Base-by-base conservation (phyloP, 2,329 filamentous ascomycete species). In the Macroventuria anomochaeta region DNA sequence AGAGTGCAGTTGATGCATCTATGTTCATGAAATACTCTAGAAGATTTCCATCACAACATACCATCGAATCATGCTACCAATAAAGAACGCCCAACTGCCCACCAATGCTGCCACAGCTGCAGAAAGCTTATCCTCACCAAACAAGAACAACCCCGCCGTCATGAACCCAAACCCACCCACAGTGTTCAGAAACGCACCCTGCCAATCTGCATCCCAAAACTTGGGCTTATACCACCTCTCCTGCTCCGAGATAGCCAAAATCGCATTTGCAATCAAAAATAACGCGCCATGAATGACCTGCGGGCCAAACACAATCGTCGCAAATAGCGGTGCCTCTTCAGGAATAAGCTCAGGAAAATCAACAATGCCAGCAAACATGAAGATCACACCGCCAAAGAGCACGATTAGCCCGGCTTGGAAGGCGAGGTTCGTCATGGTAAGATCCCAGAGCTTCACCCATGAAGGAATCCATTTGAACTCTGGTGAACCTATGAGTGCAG, bases 341-440 rank as follows among this genome's bases (percentile, higher is more conserved):
- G 57, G n/a, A 0, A 71, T 55, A 1, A 71, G 12, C n/a, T 61
- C 64, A 2, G 67, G 68, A 13, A 64, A 68, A 26, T 65, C 65
- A 13, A 65, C 61, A n/a, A 71, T 59, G 3, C 64, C 68, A 2
- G 65, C 64, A 33, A 70, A 60, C 61, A 69, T 68, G 46, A 72
- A 68, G 33, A 70, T 62, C 2, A 72, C 48, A 15, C 68, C 67
- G 7, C 69, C 63, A 23, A 72, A 63, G 6, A 71, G 53, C 8
- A 68, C 64, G 3, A 69, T 61, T 3, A 73, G 58, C 2, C 69
- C 65, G 5, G 68, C 67, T 47, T 70, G 68, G 12, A 71, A 71
- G 0, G 67, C 63, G 8, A 65, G 39, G 25, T 62, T 67, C 7
- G 53, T 63, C 5, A 46, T 46, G 0, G 56, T 52, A 4, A 71